Conservation (phyloP, 495 filamentous ascomycete genomes). For the Trichoderma virens region DNA sequence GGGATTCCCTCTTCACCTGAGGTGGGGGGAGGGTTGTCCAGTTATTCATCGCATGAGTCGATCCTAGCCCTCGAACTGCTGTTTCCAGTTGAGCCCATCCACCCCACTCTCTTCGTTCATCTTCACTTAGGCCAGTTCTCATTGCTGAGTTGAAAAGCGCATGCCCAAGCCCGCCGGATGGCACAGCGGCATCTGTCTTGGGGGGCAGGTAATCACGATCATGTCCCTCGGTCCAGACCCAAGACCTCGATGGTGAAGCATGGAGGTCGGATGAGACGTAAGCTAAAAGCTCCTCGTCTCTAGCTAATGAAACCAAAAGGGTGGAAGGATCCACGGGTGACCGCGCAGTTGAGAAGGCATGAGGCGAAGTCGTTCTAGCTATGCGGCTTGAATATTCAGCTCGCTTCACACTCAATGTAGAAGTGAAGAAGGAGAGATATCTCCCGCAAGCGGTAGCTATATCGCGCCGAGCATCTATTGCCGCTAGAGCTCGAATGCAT, state of each 20-base stretch:
- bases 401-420: conserved; percentile 51
- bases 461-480: conserved; percentile 60
- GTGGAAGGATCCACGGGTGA: conserved; percentile 21
- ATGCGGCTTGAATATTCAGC: conserved; percentile 36
- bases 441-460: conserved; percentile 75
- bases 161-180: conserved; percentile 16
- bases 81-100: conserved; percentile 45
- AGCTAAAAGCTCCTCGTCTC: conserved; percentile 84
- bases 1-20: conserved; percentile 3
- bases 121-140: conserved; percentile 32
- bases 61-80: conserved; percentile 24
- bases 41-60: neutral
- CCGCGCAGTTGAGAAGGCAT: conserved; percentile 1
- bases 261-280: conserved; percentile 90
- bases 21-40: conserved; percentile 9
- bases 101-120: conserved; percentile 47
- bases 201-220: neutral
- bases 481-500: conserved; percentile 62
- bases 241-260: conserved; percentile 66
- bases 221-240: conserved; percentile 53
- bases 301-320: conserved; percentile 43
- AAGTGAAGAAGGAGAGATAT: conserved; percentile 76
- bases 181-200: conserved; percentile 5
- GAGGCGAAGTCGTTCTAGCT: conserved; percentile 17
- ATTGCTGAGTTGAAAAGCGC: conserved; percentile 20